phyloP scores from a whole-genome alignment of 129 eudicot species.

The Saussurea involucrata region DNA sequence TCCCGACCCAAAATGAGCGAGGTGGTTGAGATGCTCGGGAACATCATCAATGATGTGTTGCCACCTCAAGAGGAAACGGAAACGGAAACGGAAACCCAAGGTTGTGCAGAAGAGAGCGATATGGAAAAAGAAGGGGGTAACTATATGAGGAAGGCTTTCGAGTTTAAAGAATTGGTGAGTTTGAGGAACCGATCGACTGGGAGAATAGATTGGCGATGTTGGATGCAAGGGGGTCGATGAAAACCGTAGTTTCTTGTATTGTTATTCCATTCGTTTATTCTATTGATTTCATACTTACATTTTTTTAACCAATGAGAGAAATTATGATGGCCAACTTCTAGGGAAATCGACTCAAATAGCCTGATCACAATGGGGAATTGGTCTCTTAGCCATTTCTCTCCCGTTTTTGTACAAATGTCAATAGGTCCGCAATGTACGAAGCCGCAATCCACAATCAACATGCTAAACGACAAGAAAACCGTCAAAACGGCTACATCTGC shows the following conservation, averaged over 20 bases:
- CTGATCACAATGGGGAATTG: too few relatives aligned
- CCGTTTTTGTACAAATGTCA: too few relatives aligned
- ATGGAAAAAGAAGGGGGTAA: slow-evolving; percentile 37
- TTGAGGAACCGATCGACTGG: slow-evolving; percentile 64
- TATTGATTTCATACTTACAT: not conserved
- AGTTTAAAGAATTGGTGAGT: slow-evolving; percentile 58
- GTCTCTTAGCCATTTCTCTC: too few relatives aligned
- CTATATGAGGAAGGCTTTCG: slow-evolving; percentile 44
- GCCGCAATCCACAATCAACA: too few relatives aligned
- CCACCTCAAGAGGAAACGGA: slow-evolving; percentile 31
- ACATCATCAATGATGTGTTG: slow-evolving; percentile 46
- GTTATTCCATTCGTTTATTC: slow-evolving; percentile 6
- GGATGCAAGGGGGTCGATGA: slow-evolving; percentile 56
- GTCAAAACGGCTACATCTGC: too few relatives aligned
- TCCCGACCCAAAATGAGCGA: slow-evolving; percentile 88
- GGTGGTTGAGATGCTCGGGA: slow-evolving; percentile 61
- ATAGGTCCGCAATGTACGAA: too few relatives aligned
- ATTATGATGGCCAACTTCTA: too few relatives aligned
- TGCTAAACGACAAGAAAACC: too few relatives aligned
- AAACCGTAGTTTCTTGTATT: slow-evolving; percentile 15
- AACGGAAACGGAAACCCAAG: slow-evolving; percentile 25
- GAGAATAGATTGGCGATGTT: slow-evolving; percentile 72
- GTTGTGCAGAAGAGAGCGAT: slow-evolving; percentile 21
- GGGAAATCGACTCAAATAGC: too few relatives aligned
- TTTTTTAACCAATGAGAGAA: not conserved